Percentiles rank a stretch among this genome's conserved stretches.
Evolutionary conservation across 371 early-diverging fungal genomes (phyloP).

Genomic region (Mucor mucedo): DNA sequence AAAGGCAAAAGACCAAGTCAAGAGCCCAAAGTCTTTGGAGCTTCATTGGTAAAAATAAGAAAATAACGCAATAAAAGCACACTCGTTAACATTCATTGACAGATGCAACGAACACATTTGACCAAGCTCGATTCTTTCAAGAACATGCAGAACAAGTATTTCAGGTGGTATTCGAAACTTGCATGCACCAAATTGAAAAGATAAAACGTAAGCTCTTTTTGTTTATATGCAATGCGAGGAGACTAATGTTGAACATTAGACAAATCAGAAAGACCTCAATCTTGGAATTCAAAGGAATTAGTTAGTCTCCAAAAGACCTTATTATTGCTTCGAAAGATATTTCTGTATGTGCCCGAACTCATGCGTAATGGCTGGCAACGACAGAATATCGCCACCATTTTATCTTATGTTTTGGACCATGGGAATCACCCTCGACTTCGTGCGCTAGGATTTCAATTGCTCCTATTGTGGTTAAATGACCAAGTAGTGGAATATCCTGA

Average conservation of each 20-base stretch:
- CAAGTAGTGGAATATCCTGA: slow-evolving; percentile 68
- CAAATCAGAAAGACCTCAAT: slow-evolving; percentile 52
- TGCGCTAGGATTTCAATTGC: slow-evolving; percentile 73
- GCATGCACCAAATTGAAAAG: slow-evolving; percentile 75
- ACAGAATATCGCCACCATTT: slow-evolving; percentile 60
- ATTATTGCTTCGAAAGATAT: slow-evolving; percentile 68
- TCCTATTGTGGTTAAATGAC: slow-evolving; percentile 76
- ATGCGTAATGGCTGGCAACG: slow-evolving; percentile 79
- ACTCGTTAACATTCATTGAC: background rate
- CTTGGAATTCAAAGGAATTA: slow-evolving; percentile 70
- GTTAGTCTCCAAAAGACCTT: slow-evolving; percentile 67
- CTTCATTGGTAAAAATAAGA: slow-evolving; percentile 62
- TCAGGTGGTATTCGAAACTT: slow-evolving; percentile 70
- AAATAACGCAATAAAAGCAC: too few relatives aligned
- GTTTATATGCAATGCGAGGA: too few relatives aligned
- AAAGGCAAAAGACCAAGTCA: slow-evolving; percentile 75
- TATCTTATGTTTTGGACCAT: slow-evolving; percentile 59
- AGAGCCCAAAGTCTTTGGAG: slow-evolving; percentile 72
- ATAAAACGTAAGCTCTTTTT: slow-evolving; percentile 61
- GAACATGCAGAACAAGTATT: slow-evolving; percentile 78
- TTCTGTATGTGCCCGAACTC: slow-evolving; percentile 69
- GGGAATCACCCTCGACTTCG: slow-evolving; percentile 76
- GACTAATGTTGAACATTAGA: slow-evolving; percentile 18
- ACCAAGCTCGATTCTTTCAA: slow-evolving; percentile 80
- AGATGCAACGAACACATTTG: slow-evolving; percentile 77